Evolutionary conservation across 768 basidiomycete species (phyloP), one percentile per base, ranked within the genome.

Genomic region (Serpula lacrymans): DNA sequence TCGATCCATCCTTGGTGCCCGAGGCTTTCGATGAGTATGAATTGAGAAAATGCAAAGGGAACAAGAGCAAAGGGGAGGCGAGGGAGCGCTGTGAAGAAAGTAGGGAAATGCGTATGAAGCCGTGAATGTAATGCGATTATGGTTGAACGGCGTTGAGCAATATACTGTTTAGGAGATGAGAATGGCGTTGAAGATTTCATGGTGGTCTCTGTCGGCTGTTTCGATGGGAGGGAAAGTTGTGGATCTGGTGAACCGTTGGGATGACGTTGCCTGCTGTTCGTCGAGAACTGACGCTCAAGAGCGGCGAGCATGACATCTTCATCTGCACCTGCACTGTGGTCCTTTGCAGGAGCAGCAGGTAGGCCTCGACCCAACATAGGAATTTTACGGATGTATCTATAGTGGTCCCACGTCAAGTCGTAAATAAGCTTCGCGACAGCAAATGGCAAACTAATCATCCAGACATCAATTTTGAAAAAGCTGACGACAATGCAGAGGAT

Each of bases 21-120:
- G 5, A 98, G 74, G 0, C 75, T 87, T 55, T 94, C 86, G 43
- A 95, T 89, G 42, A 98, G 78, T 49, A 97, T 90, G 66, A 98
- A 97, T 62, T 94, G 91, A 1, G 86, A 83, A 57, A 97, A 92
- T 1, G 92, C 88, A 55, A 98, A 98, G 0, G 90, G 90, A 12
- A 96, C 68, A 6, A 96, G 78, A 10, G 80, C 74, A 44, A 92
- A 80, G 1, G 92, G 94, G 0, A 94, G 70, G 14, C 83, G 76
- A 0, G 78, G 73, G 16, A 82, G 64, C 16, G 80, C 77, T 8
- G 75, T 76, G 57, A 74, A 70, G 46, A 85, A 69, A 1, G 87
- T 92, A 0, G 90, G 91, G 58, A 89, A 88, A 31, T 70, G 68
- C 16, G 14, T 42, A 45, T 24, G 65, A 18, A 45, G 44, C n/a